These are phyloP conservation scores for Lipomyces lipofer DNA, from an alignment of 805 yeast genomes.

Conservation along the genomic window DNA sequence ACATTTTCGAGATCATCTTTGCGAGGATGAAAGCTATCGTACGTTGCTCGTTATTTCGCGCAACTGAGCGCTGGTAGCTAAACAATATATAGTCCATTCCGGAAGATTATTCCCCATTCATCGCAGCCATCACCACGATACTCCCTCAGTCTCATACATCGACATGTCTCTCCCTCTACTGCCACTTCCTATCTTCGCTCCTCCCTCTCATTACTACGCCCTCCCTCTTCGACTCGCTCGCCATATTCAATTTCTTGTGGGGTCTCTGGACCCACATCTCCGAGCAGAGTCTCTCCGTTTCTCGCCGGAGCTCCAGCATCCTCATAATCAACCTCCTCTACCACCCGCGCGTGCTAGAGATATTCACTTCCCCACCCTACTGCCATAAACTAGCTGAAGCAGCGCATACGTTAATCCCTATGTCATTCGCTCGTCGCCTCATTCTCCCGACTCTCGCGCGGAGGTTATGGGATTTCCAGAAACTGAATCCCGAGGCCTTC, in stretches of 20 bases:
- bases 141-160: slow-evolving; percentile 4
- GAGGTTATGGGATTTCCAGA: slow-evolving; percentile 41
- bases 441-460: slow-evolving; percentile 61
- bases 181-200: slow-evolving; percentile 1
- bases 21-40: background rate
- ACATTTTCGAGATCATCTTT: background rate
- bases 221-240: background rate
- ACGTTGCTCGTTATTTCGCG: no score
- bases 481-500: slow-evolving; percentile 1
- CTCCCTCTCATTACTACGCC: background rate
- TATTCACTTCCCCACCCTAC: background rate
- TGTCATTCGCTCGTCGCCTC: slow-evolving; percentile 58
- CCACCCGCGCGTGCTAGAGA: background rate
- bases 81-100: background rate
- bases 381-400: background rate
- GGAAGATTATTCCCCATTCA: background rate
- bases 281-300: slow-evolving; percentile 5
- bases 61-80: no score
- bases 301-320: slow-evolving; percentile 7
- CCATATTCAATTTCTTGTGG: slow-evolving; percentile 2
- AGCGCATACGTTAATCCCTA: slow-evolving; percentile 34
- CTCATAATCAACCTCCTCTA: slow-evolving; percentile 12
- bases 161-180: slow-evolving; percentile 7
- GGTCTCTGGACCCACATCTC: slow-evolving; percentile 5
- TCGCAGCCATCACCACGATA: slow-evolving; percentile 4